A percentile compares a stretch with the other conserved stretches of the same genome.
Conservation (phyloP, 352 stramenopile species). For the Phytophthora citrophthora region DNA sequence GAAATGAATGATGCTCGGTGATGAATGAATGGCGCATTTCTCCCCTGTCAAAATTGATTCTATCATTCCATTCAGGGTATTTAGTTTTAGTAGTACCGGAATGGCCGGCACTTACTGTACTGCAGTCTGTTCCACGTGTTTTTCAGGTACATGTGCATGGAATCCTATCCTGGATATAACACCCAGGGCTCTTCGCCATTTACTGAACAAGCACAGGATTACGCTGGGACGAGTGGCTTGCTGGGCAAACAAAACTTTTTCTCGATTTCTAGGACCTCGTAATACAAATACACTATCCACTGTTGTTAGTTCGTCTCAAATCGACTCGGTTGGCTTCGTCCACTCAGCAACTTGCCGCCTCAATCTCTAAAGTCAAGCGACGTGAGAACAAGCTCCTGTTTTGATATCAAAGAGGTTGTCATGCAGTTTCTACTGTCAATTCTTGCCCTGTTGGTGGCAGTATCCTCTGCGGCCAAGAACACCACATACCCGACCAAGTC, state of each 20-base stretch:
- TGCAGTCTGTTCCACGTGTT: neutral
- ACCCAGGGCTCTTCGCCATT: neutral
- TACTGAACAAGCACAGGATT: neutral
- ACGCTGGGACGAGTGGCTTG: constrained; percentile 3
- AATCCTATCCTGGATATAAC: neutral
- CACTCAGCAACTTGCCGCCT: constrained; percentile 19
- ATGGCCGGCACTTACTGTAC: too few species aligned
- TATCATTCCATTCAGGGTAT: too few species aligned
- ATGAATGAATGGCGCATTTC: too few species aligned
- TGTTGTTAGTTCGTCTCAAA: constrained; percentile 1
- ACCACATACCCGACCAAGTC: constrained; percentile 43
- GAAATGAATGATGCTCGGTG: too few species aligned
- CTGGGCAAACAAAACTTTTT: neutral
- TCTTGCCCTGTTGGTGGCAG: neutral
- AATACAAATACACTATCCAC: too few species aligned
- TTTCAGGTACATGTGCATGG: neutral
- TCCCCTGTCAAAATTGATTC: too few species aligned
- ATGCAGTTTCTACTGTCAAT: neutral
- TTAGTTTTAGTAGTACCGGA: too few species aligned
- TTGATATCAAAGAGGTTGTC: neutral
- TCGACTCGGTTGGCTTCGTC: neutral
- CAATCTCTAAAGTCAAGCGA: neutral
- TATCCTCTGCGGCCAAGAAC: constrained; percentile 10
- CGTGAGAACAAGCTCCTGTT: neutral
- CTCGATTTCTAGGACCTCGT: neutral